These are phyloP conservation scores for Suillus variegatus DNA, from an alignment of 768 basidiomycete species.

Conservation along the genomic window DNA sequence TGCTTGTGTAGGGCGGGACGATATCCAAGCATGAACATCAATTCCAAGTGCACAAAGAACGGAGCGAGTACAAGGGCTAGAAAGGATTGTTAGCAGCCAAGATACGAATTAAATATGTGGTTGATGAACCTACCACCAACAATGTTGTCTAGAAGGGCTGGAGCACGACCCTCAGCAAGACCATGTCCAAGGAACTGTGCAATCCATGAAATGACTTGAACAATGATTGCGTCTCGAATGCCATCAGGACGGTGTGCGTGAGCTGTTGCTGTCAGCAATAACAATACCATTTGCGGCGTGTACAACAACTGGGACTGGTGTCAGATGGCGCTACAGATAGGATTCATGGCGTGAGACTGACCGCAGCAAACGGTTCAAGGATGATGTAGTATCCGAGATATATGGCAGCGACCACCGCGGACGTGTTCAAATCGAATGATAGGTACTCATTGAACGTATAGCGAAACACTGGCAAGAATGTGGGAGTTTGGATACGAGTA, in stretches of 20 bases:
- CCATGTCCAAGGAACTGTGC: conserved; percentile 92
- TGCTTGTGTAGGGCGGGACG: conserved; percentile 74
- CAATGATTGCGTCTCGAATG: conserved; percentile 49
- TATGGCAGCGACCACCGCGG: conserved; percentile 55
- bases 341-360: conserved; percentile 40
- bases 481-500: conserved; percentile 50
- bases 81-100: conserved; percentile 1
- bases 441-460: conserved; percentile 62
- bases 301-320: conserved; percentile 66
- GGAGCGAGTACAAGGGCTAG: conserved; percentile 89
- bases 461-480: conserved; percentile 53
- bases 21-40: conserved; percentile 83
- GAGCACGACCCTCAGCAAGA: conserved; percentile 82
- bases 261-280: conserved; percentile 72
- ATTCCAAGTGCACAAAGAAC: conserved; percentile 94
- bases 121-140: conserved; percentile 63
- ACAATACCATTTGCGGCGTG: conserved; percentile 65
- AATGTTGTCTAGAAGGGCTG: conserved; percentile 88
- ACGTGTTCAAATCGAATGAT: conserved; percentile 67
- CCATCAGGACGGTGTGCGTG: conserved; percentile 55
- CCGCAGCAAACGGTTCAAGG: conserved; percentile 85
- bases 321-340: conserved; percentile 3
- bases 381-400: conserved; percentile 77
- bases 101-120: neutral
- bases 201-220: conserved; percentile 82